Conservation (phyloP, 495 filamentous ascomycete genomes). For the Bryoglossum gracile region DNA sequence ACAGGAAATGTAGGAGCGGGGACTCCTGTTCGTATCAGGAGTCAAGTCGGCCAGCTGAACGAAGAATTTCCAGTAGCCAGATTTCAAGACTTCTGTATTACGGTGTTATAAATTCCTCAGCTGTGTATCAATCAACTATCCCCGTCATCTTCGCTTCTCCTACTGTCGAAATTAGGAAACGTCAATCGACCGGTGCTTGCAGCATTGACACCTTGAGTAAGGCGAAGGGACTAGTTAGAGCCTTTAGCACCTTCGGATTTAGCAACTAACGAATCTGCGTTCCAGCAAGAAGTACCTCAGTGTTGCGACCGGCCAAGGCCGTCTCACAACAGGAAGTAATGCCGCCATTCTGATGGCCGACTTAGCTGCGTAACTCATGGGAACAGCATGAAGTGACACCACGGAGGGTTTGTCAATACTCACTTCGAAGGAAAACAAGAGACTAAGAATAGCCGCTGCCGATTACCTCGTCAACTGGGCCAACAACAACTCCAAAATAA, state of each 20-base stretch:
- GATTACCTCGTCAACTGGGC: slow-evolving; percentile 51
- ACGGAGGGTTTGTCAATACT: slow-evolving; percentile 9
- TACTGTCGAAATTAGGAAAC: neutral
- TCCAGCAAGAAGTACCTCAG: slow-evolving; percentile 58
- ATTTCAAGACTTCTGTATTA: too few species aligned
- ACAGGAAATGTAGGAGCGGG: too few species aligned
- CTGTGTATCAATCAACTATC: neutral
- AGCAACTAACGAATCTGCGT: too few species aligned
- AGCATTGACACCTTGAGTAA: neutral
- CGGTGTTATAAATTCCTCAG: too few species aligned
- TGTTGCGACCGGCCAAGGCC: slow-evolving; percentile 46
- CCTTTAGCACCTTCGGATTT: too few species aligned
- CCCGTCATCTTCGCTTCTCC: neutral
- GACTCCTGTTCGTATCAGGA: too few species aligned
- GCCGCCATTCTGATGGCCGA: slow-evolving; percentile 49
- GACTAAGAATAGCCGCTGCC: slow-evolving; percentile 10
- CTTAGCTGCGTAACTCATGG: slow-evolving; percentile 60
- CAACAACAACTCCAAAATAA: slow-evolving; percentile 42
- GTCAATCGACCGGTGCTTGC: neutral
- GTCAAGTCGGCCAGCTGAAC: too few species aligned
- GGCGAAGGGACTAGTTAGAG: neutral
- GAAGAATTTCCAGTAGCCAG: too few species aligned
- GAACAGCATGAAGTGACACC: slow-evolving; percentile 32
- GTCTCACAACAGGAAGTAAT: slow-evolving; percentile 39
- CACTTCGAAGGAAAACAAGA: neutral